phyloP scores from a whole-genome alignment of 73 alveolate species.

The Paramecium sexaurelia region DNA sequence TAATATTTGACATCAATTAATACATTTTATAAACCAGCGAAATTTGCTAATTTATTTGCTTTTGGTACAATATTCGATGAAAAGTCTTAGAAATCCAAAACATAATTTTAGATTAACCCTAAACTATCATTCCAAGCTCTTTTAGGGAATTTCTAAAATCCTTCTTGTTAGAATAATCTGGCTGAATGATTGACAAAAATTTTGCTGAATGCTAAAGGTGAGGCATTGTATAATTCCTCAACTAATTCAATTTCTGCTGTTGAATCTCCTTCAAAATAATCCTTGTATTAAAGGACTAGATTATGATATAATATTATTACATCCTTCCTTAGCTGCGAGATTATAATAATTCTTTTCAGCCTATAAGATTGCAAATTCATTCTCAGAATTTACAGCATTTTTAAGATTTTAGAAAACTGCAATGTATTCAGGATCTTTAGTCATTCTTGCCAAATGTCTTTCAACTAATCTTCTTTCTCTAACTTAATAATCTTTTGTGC shows the following conservation, averaged over 20 bases:
- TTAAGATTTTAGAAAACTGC: slow-evolving; percentile 9
- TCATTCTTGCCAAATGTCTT: slow-evolving; percentile 81
- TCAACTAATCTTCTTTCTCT: slow-evolving; percentile 80
- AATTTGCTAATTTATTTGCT: slow-evolving; percentile 81
- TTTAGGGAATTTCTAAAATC: slow-evolving; percentile 59
- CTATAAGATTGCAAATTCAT: slow-evolving; percentile 22
- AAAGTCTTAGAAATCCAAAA: slow-evolving; percentile 58
- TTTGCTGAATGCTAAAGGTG: slow-evolving; percentile 31
- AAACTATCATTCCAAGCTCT: slow-evolving; percentile 65
- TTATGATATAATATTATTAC: slow-evolving; percentile 26
- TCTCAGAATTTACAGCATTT: neutral
- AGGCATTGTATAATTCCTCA: slow-evolving; percentile 56
- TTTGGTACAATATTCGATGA: slow-evolving; percentile 54
- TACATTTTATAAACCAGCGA: slow-evolving; percentile 87
- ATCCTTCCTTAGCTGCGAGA: slow-evolving; percentile 62
- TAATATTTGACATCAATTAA: neutral
- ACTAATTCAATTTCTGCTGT: slow-evolving; percentile 72
- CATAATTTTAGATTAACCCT: slow-evolving; percentile 55
- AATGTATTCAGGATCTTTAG: slow-evolving; percentile 67
- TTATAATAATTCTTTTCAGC: slow-evolving; percentile 71
- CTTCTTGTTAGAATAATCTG: slow-evolving; percentile 5
- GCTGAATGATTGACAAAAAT: slow-evolving; percentile 47
- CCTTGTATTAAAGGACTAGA: slow-evolving; percentile 76
- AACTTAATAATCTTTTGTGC: slow-evolving; percentile 64
- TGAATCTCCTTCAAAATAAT: slow-evolving; percentile 84